Percentiles rank a stretch among this genome's conserved stretches.
phyloP scores from a whole-genome alignment of 2,329 filamentous ascomycete genomes.

The Sclerotinia minor region DNA sequence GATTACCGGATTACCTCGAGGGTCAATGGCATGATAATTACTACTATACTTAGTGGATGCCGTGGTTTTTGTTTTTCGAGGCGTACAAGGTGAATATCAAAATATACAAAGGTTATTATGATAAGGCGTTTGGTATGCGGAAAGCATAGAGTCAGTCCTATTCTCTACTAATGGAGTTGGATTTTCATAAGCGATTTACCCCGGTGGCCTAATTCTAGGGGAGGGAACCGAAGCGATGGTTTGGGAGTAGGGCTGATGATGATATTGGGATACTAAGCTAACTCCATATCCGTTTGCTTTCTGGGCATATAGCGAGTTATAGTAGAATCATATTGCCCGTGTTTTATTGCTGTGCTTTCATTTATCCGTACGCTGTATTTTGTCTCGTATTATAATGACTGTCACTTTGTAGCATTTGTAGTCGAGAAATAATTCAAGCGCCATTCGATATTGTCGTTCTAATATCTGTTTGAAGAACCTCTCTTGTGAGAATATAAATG shows the following conservation, averaged over 20 bases:
- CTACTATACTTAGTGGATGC: not conserved
- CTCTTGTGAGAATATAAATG: too few species aligned
- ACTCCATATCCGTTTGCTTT: not conserved
- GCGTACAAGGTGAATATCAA: slow-evolving; percentile 12
- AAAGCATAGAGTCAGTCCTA: slow-evolving; percentile 5
- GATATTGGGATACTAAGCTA: not conserved
- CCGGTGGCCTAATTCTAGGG: not conserved
- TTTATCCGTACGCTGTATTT: not conserved
- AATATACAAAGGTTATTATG: not conserved
- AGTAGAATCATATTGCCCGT: not conserved
- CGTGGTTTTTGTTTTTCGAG: not conserved
- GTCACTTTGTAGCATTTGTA: too few species aligned
- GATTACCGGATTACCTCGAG: slow-evolving; percentile 13
- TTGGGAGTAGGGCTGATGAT: not conserved
- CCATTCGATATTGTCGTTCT: too few species aligned
- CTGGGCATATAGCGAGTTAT: not conserved
- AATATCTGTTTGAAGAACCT: too few species aligned
- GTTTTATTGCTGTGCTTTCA: not conserved
- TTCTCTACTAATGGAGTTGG: slow-evolving; percentile 10
- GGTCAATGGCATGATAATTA: not conserved
- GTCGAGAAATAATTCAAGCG: too few species aligned
- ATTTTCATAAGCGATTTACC: not conserved
- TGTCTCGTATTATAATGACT: not conserved
- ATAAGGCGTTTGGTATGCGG: slow-evolving; percentile 2
- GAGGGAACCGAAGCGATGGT: not conserved